Evolutionary conservation across 2,329 filamentous ascomycete genomes (phyloP).

Genomic region (Colletotrichum costaricense): DNA sequence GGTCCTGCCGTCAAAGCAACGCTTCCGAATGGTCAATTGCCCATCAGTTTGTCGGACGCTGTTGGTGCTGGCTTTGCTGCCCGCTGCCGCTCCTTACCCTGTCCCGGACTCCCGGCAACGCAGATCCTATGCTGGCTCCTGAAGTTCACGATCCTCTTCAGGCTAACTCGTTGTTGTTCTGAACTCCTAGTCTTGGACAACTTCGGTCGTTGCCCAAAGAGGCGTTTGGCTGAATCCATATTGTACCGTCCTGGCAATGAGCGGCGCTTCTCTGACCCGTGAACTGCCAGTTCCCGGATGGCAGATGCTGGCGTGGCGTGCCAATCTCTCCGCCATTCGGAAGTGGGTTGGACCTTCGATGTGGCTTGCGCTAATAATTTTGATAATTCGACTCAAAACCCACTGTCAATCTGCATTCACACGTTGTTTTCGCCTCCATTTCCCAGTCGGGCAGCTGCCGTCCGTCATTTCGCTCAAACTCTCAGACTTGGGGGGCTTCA

Average conservation of each 20-base stretch:
- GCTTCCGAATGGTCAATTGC: conserved; percentile 10
- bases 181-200: background rate
- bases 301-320: background rate
- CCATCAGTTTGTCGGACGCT: background rate
- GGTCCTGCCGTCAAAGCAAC: conserved; percentile 15
- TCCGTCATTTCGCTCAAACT: conserved; percentile 6
- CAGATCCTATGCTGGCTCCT: conserved; percentile 14
- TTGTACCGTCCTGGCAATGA: background rate
- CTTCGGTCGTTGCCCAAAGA: background rate
- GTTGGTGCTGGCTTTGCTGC: conserved; percentile 4
- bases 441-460: conserved; percentile 18
- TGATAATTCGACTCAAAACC: conserved; percentile 15
- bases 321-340: background rate
- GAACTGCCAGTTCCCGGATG: background rate
- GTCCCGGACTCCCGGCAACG: background rate
- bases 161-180: background rate
- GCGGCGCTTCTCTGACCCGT: background rate
- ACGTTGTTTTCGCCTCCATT: conserved; percentile 23
- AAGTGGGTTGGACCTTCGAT: conserved; percentile 5
- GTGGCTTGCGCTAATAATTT: conserved; percentile 24
- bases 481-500: conserved; percentile 1
- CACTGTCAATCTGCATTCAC: conserved; percentile 14
- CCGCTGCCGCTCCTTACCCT: background rate
- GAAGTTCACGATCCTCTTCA: background rate
- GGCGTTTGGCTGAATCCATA: background rate